A percentile compares a stretch with the other conserved stretches of the same genome.
Evolutionary conservation across 2,329 filamentous ascomycete species (phyloP).

Genomic region (Ilyonectria mors-panacis): DNA sequence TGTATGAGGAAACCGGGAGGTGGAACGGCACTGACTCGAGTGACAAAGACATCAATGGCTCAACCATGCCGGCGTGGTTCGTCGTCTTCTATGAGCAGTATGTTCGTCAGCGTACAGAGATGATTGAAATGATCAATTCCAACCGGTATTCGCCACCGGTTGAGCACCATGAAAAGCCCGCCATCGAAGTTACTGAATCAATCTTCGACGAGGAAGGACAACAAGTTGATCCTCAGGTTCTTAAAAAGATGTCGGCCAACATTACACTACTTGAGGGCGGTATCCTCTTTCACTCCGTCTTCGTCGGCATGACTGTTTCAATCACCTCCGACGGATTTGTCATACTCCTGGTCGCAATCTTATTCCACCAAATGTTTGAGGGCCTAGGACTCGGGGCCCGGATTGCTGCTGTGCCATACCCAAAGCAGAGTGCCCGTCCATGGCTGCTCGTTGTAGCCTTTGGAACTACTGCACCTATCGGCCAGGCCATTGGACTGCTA

Average conservation of each 20-base stretch:
- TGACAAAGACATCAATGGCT: slow-evolving; percentile 45
- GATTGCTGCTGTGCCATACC: slow-evolving; percentile 77
- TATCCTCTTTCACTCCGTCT: slow-evolving; percentile 84
- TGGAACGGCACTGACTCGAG: slow-evolving; percentile 44
- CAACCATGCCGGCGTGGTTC: slow-evolving; percentile 73
- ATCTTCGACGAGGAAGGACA: slow-evolving; percentile 62
- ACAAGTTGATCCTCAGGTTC: slow-evolving; percentile 60
- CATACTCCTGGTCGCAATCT: slow-evolving; percentile 77
- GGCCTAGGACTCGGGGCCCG: slow-evolving; percentile 80
- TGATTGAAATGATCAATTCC: slow-evolving; percentile 67
- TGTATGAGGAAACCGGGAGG: slow-evolving; percentile 55
- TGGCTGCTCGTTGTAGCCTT: slow-evolving; percentile 75
- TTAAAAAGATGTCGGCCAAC: slow-evolving; percentile 78
- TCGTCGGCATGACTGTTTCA: slow-evolving; percentile 81
- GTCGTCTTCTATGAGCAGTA: slow-evolving; percentile 76
- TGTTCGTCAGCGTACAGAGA: slow-evolving; percentile 71
- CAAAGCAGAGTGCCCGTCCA: slow-evolving; percentile 68
- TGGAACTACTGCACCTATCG: slow-evolving; percentile 74
- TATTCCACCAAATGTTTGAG: slow-evolving; percentile 80
- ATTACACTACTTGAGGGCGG: slow-evolving; percentile 83
- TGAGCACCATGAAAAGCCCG: slow-evolving; percentile 52
- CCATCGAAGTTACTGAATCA: slow-evolving; percentile 47
- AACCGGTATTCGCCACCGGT: slow-evolving; percentile 17
- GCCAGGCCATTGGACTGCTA: slow-evolving; percentile 74
- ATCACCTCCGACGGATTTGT: slow-evolving; percentile 78